Evolutionary conservation across 345 rosid genomes (phyloP).

Genomic region (Crucihimalaya himalaica): DNA sequence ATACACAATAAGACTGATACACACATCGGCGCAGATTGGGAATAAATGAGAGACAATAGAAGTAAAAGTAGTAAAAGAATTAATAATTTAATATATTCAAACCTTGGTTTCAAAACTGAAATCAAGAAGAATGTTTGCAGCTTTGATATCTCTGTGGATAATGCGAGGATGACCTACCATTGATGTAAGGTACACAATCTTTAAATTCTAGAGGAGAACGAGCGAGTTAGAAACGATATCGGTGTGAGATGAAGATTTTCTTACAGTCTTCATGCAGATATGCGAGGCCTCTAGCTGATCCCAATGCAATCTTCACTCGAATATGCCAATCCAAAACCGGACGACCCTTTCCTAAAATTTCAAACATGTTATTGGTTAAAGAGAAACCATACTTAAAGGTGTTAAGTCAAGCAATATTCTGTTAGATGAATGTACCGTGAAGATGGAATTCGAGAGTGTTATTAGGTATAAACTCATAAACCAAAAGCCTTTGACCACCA

Average conservation of each 20-base stretch:
- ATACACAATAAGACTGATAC: background rate
- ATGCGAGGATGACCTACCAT: conserved; percentile 80
- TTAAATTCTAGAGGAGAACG: background rate
- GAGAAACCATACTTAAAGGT: background rate
- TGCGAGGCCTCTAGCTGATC: conserved; percentile 92
- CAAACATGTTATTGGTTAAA: conserved; percentile 9
- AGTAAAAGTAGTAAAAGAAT: background rate
- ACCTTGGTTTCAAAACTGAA: conserved; percentile 76
- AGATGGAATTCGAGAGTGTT: conserved; percentile 80
- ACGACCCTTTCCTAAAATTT: conserved; percentile 54
- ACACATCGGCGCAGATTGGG: background rate
- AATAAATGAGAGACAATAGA: background rate
- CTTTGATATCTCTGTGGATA: conserved; percentile 92
- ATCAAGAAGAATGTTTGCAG: conserved; percentile 85
- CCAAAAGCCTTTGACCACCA: conserved; percentile 59
- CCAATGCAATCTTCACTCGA: conserved; percentile 80
- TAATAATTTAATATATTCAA: conserved; percentile 4
- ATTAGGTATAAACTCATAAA: conserved; percentile 77
- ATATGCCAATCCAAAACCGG: conserved; percentile 71
- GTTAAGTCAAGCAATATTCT: background rate
- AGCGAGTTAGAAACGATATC: background rate
- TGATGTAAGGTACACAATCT: background rate
- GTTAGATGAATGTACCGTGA: conserved; percentile 48
- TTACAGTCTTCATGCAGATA: conserved; percentile 97
- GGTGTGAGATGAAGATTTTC: conserved; percentile 18